Evolutionary conservation across 192 early-diverging fungal genomes (phyloP).

Genomic region (Backusella mclennaniae): DNA sequence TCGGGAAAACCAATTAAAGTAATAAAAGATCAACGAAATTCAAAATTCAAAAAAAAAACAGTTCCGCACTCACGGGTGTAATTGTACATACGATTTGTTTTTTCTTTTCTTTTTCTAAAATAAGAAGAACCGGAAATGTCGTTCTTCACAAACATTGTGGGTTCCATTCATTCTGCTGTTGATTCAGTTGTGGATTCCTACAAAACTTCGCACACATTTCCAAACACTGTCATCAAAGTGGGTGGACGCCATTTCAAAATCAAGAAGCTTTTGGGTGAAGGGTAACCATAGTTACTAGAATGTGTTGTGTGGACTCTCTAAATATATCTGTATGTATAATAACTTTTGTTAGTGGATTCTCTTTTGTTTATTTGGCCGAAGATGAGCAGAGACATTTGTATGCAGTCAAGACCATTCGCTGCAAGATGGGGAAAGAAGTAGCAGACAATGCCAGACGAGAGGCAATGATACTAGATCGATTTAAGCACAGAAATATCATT

Average conservation of each 20-base stretch:
- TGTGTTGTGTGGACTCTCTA: background rate
- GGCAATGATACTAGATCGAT: constrained; percentile 56
- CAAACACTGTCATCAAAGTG: constrained; percentile 45
- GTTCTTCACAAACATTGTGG: constrained; percentile 7
- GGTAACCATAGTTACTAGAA: constrained; percentile 28
- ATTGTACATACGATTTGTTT: background rate
- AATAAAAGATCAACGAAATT: background rate
- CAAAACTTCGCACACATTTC: constrained; percentile 10
- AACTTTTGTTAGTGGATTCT: constrained; percentile 55
- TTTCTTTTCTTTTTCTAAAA: background rate
- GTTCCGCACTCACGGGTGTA: too few relatives aligned
- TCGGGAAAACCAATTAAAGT: background rate
- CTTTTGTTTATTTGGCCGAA: constrained; percentile 60
- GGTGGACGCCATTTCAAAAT: constrained; percentile 55
- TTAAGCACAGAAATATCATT: constrained; percentile 65
- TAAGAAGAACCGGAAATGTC: background rate
- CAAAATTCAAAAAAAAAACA: too few relatives aligned
- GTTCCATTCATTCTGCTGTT: constrained; percentile 5
- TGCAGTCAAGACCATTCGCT: constrained; percentile 68
- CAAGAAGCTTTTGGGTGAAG: constrained; percentile 60
- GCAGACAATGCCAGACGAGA: constrained; percentile 63
- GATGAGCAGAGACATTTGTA: constrained; percentile 43
- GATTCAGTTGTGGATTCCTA: constrained; percentile 17
- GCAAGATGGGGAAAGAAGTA: constrained; percentile 55
- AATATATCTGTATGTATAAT: background rate